Evolutionary conservation across 768 basidiomycete genomes (phyloP).

Genomic region (Crassisporium funariophilum): DNA sequence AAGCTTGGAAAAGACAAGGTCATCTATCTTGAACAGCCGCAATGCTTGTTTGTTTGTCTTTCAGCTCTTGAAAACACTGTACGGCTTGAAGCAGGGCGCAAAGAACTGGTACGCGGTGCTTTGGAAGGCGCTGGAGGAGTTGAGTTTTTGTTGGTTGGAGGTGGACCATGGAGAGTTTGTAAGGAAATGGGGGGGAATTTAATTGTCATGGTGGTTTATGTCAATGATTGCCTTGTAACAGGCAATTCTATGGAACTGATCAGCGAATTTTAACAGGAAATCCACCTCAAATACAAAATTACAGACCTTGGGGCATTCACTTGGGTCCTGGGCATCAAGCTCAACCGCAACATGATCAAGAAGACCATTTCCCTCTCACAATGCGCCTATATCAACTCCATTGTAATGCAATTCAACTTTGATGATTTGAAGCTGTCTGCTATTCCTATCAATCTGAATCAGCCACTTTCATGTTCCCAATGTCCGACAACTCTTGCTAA

Average conservation of each 20-base stretch:
- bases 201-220: conserved; percentile 27
- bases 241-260: conserved; percentile 11
- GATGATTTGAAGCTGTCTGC: conserved; percentile 18
- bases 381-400: conserved; percentile 30
- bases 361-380: conserved; percentile 33
- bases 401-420: conserved; percentile 19
- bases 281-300: conserved; percentile 13
- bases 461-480: conserved; percentile 3
- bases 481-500: conserved; percentile 9
- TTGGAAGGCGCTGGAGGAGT: conserved; percentile 16
- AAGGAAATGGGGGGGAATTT: conserved; percentile 6
- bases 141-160: conserved; percentile 18
- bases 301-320: conserved; percentile 19
- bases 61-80: conserved; percentile 25
- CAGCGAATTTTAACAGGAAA: conserved; percentile 15
- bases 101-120: conserved; percentile 31
- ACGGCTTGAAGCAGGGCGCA: conserved; percentile 34
- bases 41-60: conserved; percentile 9
- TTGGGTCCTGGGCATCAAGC: conserved; percentile 33
- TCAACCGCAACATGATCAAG: conserved; percentile 22
- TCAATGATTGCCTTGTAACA: conserved; percentile 26
- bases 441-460: conserved; percentile 14
- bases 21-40: conserved; percentile 14
- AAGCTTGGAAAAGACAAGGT: conserved; percentile 10
- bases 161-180: conserved; percentile 28